Conservation (phyloP, 495 filamentous ascomycete genomes). For the Podospora didyma region DNA sequence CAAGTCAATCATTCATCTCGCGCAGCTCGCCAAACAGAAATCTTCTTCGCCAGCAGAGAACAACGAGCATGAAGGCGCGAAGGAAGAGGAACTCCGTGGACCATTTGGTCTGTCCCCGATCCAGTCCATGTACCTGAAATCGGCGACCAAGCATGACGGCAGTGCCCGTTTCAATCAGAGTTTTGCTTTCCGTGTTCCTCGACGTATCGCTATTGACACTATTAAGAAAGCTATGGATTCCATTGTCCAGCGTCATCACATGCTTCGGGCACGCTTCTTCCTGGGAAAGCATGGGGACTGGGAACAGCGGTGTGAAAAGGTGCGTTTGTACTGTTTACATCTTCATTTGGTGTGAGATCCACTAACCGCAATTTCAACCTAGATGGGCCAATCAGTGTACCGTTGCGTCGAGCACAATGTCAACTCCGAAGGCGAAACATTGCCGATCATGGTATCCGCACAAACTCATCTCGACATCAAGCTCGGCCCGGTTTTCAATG, state of each 20-base stretch:
- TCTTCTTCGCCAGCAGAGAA: slow-evolving; percentile 5
- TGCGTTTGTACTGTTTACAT: neutral
- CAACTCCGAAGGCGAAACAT: slow-evolving; percentile 6
- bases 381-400: slow-evolving; percentile 16
- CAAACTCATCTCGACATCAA: slow-evolving; percentile 29
- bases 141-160: slow-evolving; percentile 35
- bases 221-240: slow-evolving; percentile 43
- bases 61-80: neutral
- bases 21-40: slow-evolving; percentile 13
- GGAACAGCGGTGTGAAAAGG: slow-evolving; percentile 17
- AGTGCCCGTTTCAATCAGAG: slow-evolving; percentile 63
- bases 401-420: slow-evolving; percentile 14
- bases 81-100: neutral
- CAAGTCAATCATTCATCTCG: slow-evolving; percentile 25
- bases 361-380: too few species aligned
- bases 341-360: neutral
- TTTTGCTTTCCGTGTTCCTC: slow-evolving; percentile 38
- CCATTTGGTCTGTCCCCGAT: slow-evolving; percentile 51
- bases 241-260: slow-evolving; percentile 46
- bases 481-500: slow-evolving; percentile 31
- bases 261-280: slow-evolving; percentile 56
- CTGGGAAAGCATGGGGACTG: slow-evolving; percentile 12
- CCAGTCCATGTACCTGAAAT: slow-evolving; percentile 54
- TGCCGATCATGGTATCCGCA: slow-evolving; percentile 8
- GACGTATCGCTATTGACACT: slow-evolving; percentile 19